Conservation (phyloP, 75 land plant species). For the Larix kaempferi region DNA sequence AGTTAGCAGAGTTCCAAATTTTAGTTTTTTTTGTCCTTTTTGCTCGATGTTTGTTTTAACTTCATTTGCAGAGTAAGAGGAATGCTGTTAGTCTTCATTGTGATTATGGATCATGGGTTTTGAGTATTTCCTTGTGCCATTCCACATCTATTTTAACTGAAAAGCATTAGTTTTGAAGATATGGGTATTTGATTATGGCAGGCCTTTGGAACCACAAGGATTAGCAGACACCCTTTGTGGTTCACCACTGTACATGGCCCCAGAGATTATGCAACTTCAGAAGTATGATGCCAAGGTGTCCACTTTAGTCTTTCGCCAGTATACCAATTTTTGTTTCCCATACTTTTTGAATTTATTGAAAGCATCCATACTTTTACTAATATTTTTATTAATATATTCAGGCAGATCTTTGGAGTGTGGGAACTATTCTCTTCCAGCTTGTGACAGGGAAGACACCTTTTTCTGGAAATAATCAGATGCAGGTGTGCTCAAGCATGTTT, state of each 20-base stretch:
- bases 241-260: constrained; percentile 99
- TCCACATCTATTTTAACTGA: not conserved
- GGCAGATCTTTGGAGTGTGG: constrained; percentile 99
- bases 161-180: not conserved
- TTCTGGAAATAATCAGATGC: constrained; percentile 73
- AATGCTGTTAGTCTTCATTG: not conserved
- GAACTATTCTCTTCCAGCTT: constrained; percentile 90
- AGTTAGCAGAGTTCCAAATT: not conserved
- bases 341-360: not conserved
- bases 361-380: constrained; percentile 4
- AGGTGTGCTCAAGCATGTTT: constrained; percentile 39
- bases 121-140: not conserved
- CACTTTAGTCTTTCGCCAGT: not conserved
- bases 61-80: not conserved
- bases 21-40: not conserved
- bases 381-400: constrained; percentile 29
- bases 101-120: not conserved
- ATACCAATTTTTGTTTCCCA: not conserved
- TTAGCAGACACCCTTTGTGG: constrained; percentile 99
- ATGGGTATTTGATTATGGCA: constrained; percentile 13
- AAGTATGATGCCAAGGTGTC: constrained; percentile 98
- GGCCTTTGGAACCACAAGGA: constrained; percentile 84
- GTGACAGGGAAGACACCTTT: constrained; percentile 93
- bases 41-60: too few relatives aligned
- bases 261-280: constrained; percentile 89